Conservation (phyloP, 371 early-diverging fungal genomes). For the Actinomortierella ambigua region DNA sequence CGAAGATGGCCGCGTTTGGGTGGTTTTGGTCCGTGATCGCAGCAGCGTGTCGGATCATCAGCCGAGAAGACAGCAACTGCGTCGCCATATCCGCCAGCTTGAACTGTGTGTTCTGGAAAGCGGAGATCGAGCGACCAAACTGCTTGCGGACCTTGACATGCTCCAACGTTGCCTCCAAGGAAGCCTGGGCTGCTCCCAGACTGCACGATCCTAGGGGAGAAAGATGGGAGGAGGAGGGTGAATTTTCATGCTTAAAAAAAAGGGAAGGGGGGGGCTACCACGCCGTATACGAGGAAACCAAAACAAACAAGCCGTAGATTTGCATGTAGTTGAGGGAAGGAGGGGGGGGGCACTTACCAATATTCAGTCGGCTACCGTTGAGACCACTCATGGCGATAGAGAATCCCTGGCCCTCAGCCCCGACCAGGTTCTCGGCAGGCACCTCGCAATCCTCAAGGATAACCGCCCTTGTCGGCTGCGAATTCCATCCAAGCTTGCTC, state of each 20-base stretch:
- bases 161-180: constrained; percentile 50
- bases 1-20: constrained; percentile 29
- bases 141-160: constrained; percentile 53
- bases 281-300: too few relatives aligned
- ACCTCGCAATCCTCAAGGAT: constrained; percentile 54
- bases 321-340: too few relatives aligned
- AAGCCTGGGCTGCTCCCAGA: constrained; percentile 57
- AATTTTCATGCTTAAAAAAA: too few relatives aligned
- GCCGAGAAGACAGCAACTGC: constrained; percentile 45
- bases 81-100: constrained; percentile 59
- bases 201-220: constrained; percentile 47
- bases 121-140: constrained; percentile 45
- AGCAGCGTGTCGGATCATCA: constrained; percentile 57
- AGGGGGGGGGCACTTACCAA: constrained; percentile 30
- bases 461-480: constrained; percentile 54
- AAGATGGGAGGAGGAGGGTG: not conserved
- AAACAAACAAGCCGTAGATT: too few relatives aligned
- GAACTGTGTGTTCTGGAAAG: constrained; percentile 54
- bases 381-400: constrained; percentile 60
- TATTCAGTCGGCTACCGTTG: constrained; percentile 60
- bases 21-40: constrained; percentile 40
- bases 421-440: constrained; percentile 51
- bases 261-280: too few relatives aligned
- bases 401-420: constrained; percentile 58
- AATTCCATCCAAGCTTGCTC: constrained; percentile 59